Evolutionary conservation across 2,329 filamentous ascomycete genomes (phyloP).

Genomic region (Ilyonectria sp.): DNA sequence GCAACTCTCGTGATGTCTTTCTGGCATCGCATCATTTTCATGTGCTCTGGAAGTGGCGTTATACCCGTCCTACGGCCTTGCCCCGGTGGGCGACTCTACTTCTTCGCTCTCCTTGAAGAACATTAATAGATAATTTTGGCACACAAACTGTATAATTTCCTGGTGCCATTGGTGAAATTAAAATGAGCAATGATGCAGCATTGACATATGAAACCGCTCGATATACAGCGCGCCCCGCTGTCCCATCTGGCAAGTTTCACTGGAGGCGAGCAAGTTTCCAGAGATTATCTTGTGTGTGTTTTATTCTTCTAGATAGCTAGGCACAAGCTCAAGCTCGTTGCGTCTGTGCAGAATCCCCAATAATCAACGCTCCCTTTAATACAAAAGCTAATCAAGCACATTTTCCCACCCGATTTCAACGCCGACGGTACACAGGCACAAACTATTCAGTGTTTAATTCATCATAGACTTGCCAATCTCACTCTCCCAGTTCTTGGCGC

Average conservation of each 20-base stretch:
- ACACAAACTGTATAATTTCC: neutral
- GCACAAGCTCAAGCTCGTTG: neutral
- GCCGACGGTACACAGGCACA: slow-evolving; percentile 20
- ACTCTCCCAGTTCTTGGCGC: slow-evolving; percentile 83
- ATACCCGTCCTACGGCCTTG: slow-evolving; percentile 46
- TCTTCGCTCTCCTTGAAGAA: slow-evolving; percentile 51
- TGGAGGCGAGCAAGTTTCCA: neutral
- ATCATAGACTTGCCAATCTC: slow-evolving; percentile 88
- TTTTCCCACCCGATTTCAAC: slow-evolving; percentile 31
- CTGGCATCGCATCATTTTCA: slow-evolving; percentile 20
- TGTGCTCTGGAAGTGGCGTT: slow-evolving; percentile 40
- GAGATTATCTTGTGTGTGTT: slow-evolving; percentile 24
- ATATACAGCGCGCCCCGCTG: neutral
- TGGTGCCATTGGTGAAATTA: neutral
- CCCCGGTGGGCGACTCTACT: slow-evolving; percentile 43
- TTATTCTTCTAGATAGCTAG: slow-evolving; percentile 2
- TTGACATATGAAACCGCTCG: neutral
- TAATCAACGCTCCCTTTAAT: neutral
- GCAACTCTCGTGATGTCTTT: slow-evolving; percentile 30
- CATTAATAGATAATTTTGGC: slow-evolving; percentile 51
- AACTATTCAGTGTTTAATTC: slow-evolving; percentile 44
- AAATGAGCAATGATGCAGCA: neutral
- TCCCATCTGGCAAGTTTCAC: neutral
- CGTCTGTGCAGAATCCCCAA: neutral
- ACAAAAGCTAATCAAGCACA: slow-evolving; percentile 10